Percentiles rank a stretch among this genome's conserved stretches.
These are phyloP conservation scores for Periconia digitata DNA, from an alignment of 2,329 filamentous ascomycete species.

Conservation along the genomic window DNA sequence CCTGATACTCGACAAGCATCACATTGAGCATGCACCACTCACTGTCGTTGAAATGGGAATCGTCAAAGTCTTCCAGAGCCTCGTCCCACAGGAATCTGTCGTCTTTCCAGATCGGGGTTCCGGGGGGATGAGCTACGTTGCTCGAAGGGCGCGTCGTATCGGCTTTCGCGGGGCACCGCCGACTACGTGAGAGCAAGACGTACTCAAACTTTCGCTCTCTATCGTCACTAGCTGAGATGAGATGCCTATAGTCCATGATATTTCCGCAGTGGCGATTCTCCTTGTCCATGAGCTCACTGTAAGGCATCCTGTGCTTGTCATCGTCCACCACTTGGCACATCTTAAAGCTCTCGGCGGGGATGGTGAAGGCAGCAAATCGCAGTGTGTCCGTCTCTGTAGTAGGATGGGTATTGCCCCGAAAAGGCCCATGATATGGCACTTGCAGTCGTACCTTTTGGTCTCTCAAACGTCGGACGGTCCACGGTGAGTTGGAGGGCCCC, in stretches of 20 bases:
- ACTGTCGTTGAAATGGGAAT: slow-evolving; percentile 18
- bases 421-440: slow-evolving; percentile 29
- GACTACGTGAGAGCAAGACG: slow-evolving; percentile 30
- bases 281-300: slow-evolving; percentile 26
- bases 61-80: slow-evolving; percentile 29
- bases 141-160: slow-evolving; percentile 12
- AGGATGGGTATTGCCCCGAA: slow-evolving; percentile 17
- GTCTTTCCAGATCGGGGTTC: slow-evolving; percentile 36
- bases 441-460: slow-evolving; percentile 22
- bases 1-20: slow-evolving; percentile 28
- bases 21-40: slow-evolving; percentile 39
- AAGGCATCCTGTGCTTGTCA: slow-evolving; percentile 22
- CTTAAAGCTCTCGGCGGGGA: slow-evolving; percentile 28
- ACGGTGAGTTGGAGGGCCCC: slow-evolving; percentile 22
- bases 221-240: slow-evolving; percentile 16
- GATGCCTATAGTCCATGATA: slow-evolving; percentile 31
- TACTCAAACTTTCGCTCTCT: slow-evolving; percentile 26
- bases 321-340: slow-evolving; percentile 23
- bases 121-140: slow-evolving; percentile 30
- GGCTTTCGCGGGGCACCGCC: slow-evolving; percentile 19
- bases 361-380: slow-evolving; percentile 26
- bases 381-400: slow-evolving; percentile 23
- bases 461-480: slow-evolving; percentile 27
- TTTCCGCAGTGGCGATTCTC: slow-evolving; percentile 29
- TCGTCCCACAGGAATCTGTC: slow-evolving; percentile 31